Conservation (phyloP, 1,284 basidiomycete species). For the Omphalotus olearius region DNA sequence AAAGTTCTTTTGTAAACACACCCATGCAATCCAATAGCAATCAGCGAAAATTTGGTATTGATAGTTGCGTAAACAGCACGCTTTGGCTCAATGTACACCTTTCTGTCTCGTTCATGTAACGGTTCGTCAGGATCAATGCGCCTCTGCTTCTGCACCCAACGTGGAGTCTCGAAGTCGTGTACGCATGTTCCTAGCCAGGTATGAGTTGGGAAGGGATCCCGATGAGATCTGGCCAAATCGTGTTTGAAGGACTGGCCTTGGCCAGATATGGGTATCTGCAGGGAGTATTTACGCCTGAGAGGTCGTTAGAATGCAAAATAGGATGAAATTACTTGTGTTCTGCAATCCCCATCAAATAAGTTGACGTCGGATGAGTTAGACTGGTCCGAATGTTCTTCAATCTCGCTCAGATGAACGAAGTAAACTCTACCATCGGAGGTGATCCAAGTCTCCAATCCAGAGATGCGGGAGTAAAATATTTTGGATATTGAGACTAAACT, state of each 20-base stretch:
- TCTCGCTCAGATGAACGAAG: slow-evolving; percentile 60
- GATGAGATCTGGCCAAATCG: no score
- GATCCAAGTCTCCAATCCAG: slow-evolving; percentile 73
- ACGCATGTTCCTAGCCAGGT: slow-evolving; percentile 67
- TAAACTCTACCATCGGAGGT: slow-evolving; percentile 80
- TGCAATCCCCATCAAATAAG: not conserved
- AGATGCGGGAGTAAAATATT: slow-evolving; percentile 51
- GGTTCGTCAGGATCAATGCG: slow-evolving; percentile 43
- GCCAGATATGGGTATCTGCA: not conserved
- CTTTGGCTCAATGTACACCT: slow-evolving; percentile 58
- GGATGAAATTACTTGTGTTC: not conserved
- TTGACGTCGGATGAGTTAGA: not conserved
- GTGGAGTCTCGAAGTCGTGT: slow-evolving; percentile 62
- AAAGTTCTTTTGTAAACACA: slow-evolving; percentile 28
- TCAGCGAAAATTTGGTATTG: slow-evolving; percentile 82
- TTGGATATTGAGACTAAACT: slow-evolving; percentile 52
- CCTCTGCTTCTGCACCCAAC: slow-evolving; percentile 72
- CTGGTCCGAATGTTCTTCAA: slow-evolving; percentile 14
- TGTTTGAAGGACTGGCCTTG: not conserved
- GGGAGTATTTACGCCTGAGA: not conserved
- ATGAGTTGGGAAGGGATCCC: slow-evolving; percentile 2
- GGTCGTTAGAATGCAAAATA: not conserved
- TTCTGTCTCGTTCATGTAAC: slow-evolving; percentile 22
- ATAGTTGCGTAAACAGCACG: slow-evolving; percentile 64
- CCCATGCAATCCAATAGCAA: slow-evolving; percentile 79